phyloP scores from a whole-genome alignment of 2,329 filamentous ascomycete species.

The Ilyonectria robusta region DNA sequence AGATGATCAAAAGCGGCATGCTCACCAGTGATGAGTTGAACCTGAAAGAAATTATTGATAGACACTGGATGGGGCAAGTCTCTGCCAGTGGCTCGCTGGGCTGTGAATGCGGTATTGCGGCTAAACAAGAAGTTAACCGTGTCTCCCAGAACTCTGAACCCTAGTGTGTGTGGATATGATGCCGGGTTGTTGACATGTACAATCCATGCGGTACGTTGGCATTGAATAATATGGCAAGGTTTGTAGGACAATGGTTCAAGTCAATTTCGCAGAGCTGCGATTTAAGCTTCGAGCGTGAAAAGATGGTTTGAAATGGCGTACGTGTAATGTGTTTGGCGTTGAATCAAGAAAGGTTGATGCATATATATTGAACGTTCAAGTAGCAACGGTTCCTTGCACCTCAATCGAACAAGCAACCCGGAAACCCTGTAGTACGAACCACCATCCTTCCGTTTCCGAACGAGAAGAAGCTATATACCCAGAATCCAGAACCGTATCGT shows the following conservation, averaged over 20 bases:
- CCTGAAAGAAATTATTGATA: too few relatives aligned
- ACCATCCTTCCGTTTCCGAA: neutral
- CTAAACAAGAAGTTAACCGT: too few relatives aligned
- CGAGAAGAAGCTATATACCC: neutral
- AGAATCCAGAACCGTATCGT: neutral
- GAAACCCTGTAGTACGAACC: neutral
- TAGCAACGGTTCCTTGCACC: neutral
- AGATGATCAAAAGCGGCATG: too few relatives aligned
- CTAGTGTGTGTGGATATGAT: too few relatives aligned
- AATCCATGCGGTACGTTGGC: neutral
- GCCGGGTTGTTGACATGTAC: neutral
- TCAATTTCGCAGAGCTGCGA: neutral
- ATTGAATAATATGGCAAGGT: neutral
- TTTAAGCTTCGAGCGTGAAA: neutral
- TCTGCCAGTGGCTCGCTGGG: too few relatives aligned
- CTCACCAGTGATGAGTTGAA: too few relatives aligned
- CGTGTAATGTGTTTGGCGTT: neutral
- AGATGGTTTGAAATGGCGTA: neutral
- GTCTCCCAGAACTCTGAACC: too few relatives aligned
- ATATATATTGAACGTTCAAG: neutral
- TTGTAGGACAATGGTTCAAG: too few relatives aligned
- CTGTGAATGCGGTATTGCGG: too few relatives aligned
- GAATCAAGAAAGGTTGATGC: neutral
- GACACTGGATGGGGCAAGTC: too few relatives aligned
- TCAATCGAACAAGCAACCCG: neutral